Evolutionary conservation across 306 rosid species (phyloP), one percentile per base, ranked within the genome.

Genomic region (Acacia acuminata): DNA sequence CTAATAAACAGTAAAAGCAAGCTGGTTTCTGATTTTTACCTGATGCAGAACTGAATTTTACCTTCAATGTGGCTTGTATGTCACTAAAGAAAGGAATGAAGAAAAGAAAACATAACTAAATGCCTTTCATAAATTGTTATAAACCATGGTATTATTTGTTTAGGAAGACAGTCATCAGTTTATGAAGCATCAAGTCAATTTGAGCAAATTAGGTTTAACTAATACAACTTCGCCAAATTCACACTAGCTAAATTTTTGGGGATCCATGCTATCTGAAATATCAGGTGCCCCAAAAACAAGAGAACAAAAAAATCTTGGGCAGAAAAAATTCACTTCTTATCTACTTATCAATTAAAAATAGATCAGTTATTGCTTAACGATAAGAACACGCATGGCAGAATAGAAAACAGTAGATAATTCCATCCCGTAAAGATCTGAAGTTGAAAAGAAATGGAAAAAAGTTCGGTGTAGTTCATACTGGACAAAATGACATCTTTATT

Each of bases 401-500:
- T 19, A 48, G 53, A 48, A 48, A 12, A 10, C 17, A 48, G 0
- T 14, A 48, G 4, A 16, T 48, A 48, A 3, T 48, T 13, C 17
- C 53, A 48, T 48, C 1, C 53, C 53, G 16, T 10, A 51, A 22
- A 10, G 1, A 10, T 38, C 48, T 68, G 11, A 53, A 19, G 13
- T 45, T 77, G 22, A 32, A 32, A 67, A 50, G 55, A 68, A 38
- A 87, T 92, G 97, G 90, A 89, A 66, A 92, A 92, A 80, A 87
- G 85, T 86, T 71, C 86, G 14, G 86, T 92, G 16, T n/a, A 71
- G 4, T 87, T 81, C 70, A 66, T 88, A 32, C 70, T 88, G 61
- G 83, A 88, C 64, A 92, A 87, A 70, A 78, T 90, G 30, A 43
- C 53, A 30, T 15, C 50, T 3, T 72, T 91, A 5, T 81, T 87